Base-by-base conservation (phyloP, 495 filamentous ascomycete genomes). In the Aspergillus nanangensis region DNA sequence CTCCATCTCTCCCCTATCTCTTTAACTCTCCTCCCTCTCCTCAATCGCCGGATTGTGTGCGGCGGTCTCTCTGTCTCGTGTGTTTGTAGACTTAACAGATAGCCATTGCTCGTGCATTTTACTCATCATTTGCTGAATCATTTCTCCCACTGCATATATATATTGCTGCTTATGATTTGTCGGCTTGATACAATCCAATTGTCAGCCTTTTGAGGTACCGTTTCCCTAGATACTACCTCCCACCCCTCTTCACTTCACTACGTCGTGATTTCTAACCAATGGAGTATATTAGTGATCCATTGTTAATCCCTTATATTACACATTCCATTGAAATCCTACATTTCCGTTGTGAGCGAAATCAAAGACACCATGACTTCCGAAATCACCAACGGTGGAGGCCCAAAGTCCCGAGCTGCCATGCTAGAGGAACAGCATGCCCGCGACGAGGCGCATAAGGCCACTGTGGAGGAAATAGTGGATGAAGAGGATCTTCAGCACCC, bases 391-490 rank as follows among this genome's bases (percentile, higher is more conserved):
- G 63, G 64, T 37, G 64, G 63, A 33, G 35, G 51, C n/a, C 53
- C 61, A 31, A 65, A 67, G 53, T 72, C 69, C 36, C 69, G 86
- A 25, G 91, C 90, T 18, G 83, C 88, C 55, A 78, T 81, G 69
- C 79, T 95, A 31, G 81, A 85, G 64, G 76, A 88, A 53, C 81
- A 90, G 65, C 91, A 95, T 67, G 69, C 74, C 18, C 75, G 66
- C 31, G 80, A 81, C 39, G 78, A 78, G 54, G 69, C 74, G 23
- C 87, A 91, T 63, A 77, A 78, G 47, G 68, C 73, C 24, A 88
- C 82, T 5, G 77, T 95, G 32, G 90, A 95, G 65, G 90, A 96
- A 15, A 79, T 74, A 15, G 68, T 76, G 27, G 90, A 95, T 58
- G 87, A 90, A 55, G 87, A 91, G n/a, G 80, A 92, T 49, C 54